Base-by-base conservation (phyloP, 257 asterid genomes). In the Petunia axillaris region DNA sequence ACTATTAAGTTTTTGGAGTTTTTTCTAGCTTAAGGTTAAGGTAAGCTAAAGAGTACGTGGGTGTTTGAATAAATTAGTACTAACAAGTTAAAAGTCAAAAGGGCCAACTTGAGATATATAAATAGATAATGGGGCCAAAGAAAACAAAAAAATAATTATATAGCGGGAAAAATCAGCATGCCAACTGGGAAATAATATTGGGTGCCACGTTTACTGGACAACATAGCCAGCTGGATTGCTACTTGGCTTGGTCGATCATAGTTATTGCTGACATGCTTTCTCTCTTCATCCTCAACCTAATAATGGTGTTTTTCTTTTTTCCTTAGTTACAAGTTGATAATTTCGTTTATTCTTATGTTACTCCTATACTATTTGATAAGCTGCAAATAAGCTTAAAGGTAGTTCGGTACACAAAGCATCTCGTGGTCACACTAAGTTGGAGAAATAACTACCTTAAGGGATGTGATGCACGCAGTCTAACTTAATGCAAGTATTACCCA, bases 121-220 rank as follows among this genome's bases (percentile, higher is more conserved):
- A 8, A 25, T 25, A 11, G 16, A 71, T 8, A 71, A 48, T 35
- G 57, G 77, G 59, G 60, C 35, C 77, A 15, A 64, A 71, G n/a
- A 38, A 71, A 25, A 16, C 36, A 57, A 68, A 16, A 13, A 46
- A 48, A 48, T 71, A 16, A 35, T 71, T 71, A 48, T 10, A 13
- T 65, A 65, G 36, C 3, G 64, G 71, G 48, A 64, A 46, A 64
- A 64, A 39, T 4, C n/a, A 65, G 73, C 48, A 71, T 50, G 77
- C 25, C 77, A 50, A 71, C 62, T 71, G 46, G 77, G 62, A 35
- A 71, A 71, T 71, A 48, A 71, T 71, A 71, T 25, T 71, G 77
- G 77, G 14, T 48, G 77, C 77, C 77, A 71, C 77, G 77, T 71
- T 71, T 35, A 50, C 77, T 5, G 13, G 77, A 71, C 44, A 71